phyloP scores from a whole-genome alignment of 768 basidiomycete species.

The Boletus tylopilopsis region DNA sequence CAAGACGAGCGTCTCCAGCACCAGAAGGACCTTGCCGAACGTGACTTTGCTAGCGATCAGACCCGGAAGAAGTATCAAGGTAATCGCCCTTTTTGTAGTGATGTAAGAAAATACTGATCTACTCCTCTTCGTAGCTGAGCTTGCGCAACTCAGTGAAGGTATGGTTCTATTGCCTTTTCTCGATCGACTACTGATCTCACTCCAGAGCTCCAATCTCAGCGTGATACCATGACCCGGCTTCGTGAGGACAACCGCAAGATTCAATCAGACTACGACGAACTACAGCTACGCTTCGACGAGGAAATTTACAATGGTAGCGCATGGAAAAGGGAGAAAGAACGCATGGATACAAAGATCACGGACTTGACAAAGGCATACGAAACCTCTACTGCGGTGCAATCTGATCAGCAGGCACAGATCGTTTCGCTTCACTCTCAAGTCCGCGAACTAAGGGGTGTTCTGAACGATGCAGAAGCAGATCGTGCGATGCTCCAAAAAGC shows the following conservation, averaged over 20 bases:
- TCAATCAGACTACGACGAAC: constrained; percentile 70
- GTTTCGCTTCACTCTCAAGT: constrained; percentile 83
- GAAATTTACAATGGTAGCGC: constrained; percentile 73
- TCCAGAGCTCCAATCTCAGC: constrained; percentile 71
- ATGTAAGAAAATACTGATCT: constrained; percentile 5
- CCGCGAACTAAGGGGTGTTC: constrained; percentile 71
- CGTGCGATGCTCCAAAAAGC: constrained; percentile 77
- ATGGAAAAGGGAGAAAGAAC: constrained; percentile 88
- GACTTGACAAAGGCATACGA: constrained; percentile 77
- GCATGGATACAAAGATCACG: constrained; percentile 76
- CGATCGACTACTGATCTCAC: constrained; percentile 3
- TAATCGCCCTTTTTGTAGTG: constrained; percentile 23
- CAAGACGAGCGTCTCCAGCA: constrained; percentile 77
- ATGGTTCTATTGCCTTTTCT: constrained; percentile 5
- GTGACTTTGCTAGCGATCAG: constrained; percentile 75
- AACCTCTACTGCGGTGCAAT: constrained; percentile 62
- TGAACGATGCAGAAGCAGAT: constrained; percentile 86
- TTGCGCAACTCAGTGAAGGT: constrained; percentile 81
- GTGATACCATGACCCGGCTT: constrained; percentile 68
- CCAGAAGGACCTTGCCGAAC: constrained; percentile 74
- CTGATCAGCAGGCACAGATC: constrained; percentile 82
- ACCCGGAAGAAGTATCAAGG: constrained; percentile 87
- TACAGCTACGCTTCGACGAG: constrained; percentile 72
- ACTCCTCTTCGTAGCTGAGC: constrained; percentile 58
- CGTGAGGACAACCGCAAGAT: constrained; percentile 79